Conservation (phyloP, 331 rosid species). For the Pyracantha coccinea region DNA sequence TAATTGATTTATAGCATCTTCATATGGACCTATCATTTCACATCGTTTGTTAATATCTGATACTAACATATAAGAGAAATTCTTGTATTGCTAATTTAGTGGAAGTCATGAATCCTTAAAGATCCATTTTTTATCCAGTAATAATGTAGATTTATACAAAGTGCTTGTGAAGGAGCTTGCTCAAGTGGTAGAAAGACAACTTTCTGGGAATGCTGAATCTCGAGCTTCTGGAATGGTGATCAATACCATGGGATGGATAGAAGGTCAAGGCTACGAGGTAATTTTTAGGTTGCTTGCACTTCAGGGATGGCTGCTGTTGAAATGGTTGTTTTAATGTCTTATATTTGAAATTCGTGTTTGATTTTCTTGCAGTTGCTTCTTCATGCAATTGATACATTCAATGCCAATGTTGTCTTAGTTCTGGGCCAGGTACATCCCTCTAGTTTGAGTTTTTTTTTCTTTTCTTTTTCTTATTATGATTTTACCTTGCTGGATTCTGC, state of each 20-base stretch:
- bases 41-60: background rate
- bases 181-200: constrained; percentile 70
- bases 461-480: background rate
- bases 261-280: constrained; percentile 96
- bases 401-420: constrained; percentile 85
- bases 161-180: constrained; percentile 88
- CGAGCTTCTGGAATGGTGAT: constrained; percentile 97
- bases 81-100: background rate
- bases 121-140: constrained; percentile 35
- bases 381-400: constrained; percentile 78
- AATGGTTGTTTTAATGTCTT: constrained; percentile 2
- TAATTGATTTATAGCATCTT: constrained; percentile 11
- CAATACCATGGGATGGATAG: constrained; percentile 99
- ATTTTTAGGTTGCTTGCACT: background rate
- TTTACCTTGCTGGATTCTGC: background rate
- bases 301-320: background rate
- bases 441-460: background rate
- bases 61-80: background rate
- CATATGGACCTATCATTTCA: background rate
- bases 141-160: constrained; percentile 79
- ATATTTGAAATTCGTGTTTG: background rate
- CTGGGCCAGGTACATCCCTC: constrained; percentile 75
- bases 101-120: background rate
- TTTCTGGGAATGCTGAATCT: constrained; percentile 76
- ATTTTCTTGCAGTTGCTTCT: constrained; percentile 68